These are phyloP conservation scores for Venturia effusa DNA, from an alignment of 2,329 filamentous ascomycete species.

Conservation along the genomic window DNA sequence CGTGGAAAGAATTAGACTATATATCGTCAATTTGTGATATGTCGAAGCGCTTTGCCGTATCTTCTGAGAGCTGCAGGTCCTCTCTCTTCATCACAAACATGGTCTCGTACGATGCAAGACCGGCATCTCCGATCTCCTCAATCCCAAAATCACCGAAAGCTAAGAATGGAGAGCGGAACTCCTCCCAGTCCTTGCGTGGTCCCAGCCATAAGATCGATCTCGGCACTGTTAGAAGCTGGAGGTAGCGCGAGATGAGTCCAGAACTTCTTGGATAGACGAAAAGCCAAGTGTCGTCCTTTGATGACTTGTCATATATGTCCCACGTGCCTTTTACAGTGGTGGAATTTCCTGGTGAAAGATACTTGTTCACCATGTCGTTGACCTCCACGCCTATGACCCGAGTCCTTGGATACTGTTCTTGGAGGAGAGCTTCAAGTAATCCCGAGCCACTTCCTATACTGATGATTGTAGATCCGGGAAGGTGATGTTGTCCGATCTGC, in stretches of 20 bases:
- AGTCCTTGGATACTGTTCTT: background rate
- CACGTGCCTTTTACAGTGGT: background rate
- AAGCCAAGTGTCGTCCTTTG: background rate
- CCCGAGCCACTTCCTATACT: slow-evolving; percentile 5
- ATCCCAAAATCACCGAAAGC: background rate
- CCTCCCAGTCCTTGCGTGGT: background rate
- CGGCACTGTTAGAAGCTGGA: background rate
- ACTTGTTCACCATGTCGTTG: background rate
- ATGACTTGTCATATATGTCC: background rate
- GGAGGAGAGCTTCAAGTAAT: background rate
- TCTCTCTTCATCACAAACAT: background rate
- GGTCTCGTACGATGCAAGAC: background rate
- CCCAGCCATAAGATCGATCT: background rate
- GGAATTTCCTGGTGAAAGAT: background rate
- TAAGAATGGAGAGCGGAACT: background rate
- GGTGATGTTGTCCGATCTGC: background rate
- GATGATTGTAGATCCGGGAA: background rate
- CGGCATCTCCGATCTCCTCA: background rate
- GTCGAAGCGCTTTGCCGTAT: background rate
- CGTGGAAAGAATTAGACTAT: background rate
- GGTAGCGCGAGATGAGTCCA: background rate
- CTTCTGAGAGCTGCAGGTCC: background rate
- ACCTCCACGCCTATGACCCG: background rate
- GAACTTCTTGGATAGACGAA: background rate
- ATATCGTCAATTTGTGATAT: background rate